Evolutionary conservation across 202 grass and related monocot species (phyloP), one percentile per base, ranked within the genome.

Genomic region (Brachypodium distachyon): DNA sequence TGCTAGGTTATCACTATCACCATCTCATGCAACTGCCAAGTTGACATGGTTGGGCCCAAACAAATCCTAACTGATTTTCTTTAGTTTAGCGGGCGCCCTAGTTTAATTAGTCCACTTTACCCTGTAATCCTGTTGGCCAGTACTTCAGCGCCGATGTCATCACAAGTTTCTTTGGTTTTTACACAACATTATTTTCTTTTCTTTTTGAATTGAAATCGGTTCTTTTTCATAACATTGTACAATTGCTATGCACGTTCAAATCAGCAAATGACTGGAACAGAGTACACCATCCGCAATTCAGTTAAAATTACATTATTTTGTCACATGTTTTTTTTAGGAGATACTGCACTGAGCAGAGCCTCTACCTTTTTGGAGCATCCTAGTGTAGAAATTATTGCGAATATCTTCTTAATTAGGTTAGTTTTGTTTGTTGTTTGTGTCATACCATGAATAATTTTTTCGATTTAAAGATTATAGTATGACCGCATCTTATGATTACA

Each of bases 401-500:
- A 66, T 43, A 83, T 38, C 61, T 27, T 47, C 16, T 48, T 4
- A 66, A 58, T 57, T 23, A 44, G 40, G 5, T 31, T 54, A 17
- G 18, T 73, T 55, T 36, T 42, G 38, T 33, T 22, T 55, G 4
- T 74, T 82, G n/a, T n/a, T n/a, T 37, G 9, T 73, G 47, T 66
- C 80, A 38, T 42, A 6, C 32, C 70, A 47, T 37, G 14, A 34
- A 37, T n/a, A n/a, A n/a, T n/a, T n/a, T n/a, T n/a, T n/a, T n/a
- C n/a, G n/a, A n/a, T n/a, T n/a, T n/a, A n/a, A n/a, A n/a, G n/a
- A n/a, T n/a, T 60, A 72, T 42, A 61, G 36, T 53, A 63, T 43
- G 26, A 78, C 2, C 46, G 13, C 37, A 84, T 64, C 66, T 78
- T 62, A 84, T 78, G 74, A 54, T 74, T 78, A 71, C 29, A 10